These are phyloP conservation scores for Oryza longistaminata DNA, from an alignment of 176 grass and related monocot genomes.

Conservation along the genomic window DNA sequence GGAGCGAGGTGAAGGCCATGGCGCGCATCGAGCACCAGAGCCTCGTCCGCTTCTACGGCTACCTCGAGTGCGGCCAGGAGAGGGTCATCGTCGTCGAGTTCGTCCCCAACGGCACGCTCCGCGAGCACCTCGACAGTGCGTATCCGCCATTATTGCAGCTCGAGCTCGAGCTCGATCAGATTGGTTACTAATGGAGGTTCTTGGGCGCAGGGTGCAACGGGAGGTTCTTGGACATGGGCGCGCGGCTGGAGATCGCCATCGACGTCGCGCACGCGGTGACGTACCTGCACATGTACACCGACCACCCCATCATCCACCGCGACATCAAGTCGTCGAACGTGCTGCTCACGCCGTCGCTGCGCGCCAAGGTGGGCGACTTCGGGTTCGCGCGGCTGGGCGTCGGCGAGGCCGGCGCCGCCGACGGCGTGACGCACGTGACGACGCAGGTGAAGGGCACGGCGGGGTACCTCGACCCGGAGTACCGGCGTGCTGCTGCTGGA, in stretches of 20 bases:
- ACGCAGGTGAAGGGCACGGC: conserved; percentile 96
- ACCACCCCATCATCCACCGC: conserved; percentile 94
- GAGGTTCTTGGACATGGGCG: conserved; percentile 50
- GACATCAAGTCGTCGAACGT: conserved; percentile 99
- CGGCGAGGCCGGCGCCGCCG: conserved; percentile 36
- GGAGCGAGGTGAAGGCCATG: conserved; percentile 83
- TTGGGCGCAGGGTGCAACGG: conserved; percentile 46
- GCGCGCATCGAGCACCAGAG: conserved; percentile 71
- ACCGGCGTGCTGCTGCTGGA: conserved; percentile 85
- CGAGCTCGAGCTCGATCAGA: neutral
- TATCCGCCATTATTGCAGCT: too few relatives aligned
- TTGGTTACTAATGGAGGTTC: neutral
- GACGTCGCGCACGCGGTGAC: conserved; percentile 93
- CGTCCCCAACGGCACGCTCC: conserved; percentile 87
- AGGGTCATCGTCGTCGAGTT: conserved; percentile 71
- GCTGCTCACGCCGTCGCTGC: conserved; percentile 75
- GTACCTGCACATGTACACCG: conserved; percentile 90
- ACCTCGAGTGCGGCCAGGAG: conserved; percentile 79
- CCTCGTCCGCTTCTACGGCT: conserved; percentile 79
- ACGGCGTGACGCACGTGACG: conserved; percentile 48
- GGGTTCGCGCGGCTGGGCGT: conserved; percentile 75
- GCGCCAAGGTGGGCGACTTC: conserved; percentile 95
- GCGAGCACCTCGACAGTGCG: conserved; percentile 82
- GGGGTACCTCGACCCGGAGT: conserved; percentile 95
- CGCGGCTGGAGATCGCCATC: conserved; percentile 75